Conservation (phyloP, 768 basidiomycete species). For the Suillus plorans region DNA sequence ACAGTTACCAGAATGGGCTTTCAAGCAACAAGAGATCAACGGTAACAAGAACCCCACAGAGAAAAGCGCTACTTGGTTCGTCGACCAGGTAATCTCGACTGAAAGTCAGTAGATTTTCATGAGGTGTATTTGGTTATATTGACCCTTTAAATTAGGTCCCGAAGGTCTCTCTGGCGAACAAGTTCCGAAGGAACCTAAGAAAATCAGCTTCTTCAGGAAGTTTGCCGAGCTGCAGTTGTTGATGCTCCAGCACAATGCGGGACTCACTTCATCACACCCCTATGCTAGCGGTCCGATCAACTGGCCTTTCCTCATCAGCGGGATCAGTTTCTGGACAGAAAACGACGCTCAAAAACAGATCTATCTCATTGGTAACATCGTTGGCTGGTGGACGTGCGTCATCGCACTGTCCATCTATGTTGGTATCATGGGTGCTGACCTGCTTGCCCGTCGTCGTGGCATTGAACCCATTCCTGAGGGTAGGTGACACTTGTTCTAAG, state of each 20-base stretch:
- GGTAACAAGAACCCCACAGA: constrained; percentile 92
- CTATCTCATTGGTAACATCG: constrained; percentile 91
- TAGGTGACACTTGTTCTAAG: constrained; percentile 41
- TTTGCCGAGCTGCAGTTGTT: constrained; percentile 90
- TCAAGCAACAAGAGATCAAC: constrained; percentile 96
- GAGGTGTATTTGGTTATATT: neutral
- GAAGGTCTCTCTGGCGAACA: constrained; percentile 50
- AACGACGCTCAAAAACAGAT: constrained; percentile 85
- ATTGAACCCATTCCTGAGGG: constrained; percentile 85
- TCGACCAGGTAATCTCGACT: constrained; percentile 76
- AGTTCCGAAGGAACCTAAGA: constrained; percentile 69
- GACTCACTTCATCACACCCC: constrained; percentile 94
- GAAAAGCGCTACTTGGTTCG: constrained; percentile 84
- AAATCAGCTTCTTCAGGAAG: constrained; percentile 91
- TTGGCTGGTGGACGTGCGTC: constrained; percentile 94
- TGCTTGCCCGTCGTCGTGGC: constrained; percentile 82
- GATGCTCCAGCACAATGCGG: constrained; percentile 99
- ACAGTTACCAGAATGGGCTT: constrained; percentile 93
- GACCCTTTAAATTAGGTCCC: constrained; percentile 37
- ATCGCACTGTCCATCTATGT: constrained; percentile 84
- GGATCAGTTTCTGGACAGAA: constrained; percentile 99
- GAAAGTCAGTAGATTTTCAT: constrained; percentile 52
- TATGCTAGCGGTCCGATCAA: constrained; percentile 96
- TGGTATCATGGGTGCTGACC: constrained; percentile 87
- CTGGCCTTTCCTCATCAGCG: constrained; percentile 96